phyloP scores from a whole-genome alignment of 208 protist genomes.

The Wallacemonas sp. region DNA sequence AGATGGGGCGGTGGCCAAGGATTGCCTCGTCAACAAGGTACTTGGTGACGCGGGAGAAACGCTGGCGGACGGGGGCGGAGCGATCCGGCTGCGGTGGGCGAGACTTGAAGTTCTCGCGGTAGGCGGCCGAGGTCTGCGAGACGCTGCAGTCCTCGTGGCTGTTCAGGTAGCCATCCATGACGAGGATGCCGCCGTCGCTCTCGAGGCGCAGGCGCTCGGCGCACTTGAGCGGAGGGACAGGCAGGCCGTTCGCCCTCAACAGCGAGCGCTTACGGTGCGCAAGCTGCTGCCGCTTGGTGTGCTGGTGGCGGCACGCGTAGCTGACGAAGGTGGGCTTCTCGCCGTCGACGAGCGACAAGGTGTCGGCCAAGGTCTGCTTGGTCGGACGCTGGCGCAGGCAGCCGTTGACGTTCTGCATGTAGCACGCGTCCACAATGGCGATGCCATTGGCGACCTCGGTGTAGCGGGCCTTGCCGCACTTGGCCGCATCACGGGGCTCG shows the following conservation, averaged over 20 bases:
- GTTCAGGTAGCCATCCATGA: conserved; percentile 33
- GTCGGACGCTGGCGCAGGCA: neutral
- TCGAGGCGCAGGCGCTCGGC: neutral
- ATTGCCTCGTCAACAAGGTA: conserved; percentile 1
- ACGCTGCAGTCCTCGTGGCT: neutral
- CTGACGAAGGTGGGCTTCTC: neutral
- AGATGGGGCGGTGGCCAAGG: neutral
- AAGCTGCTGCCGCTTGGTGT: neutral
- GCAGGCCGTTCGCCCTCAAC: neutral
- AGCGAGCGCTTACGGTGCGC: neutral
- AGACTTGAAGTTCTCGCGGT: neutral
- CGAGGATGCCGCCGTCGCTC: conserved; percentile 15
- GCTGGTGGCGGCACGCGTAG: neutral
- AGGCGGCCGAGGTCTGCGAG: neutral
- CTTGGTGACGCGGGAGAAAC: neutral
- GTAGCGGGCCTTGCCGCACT: neutral
- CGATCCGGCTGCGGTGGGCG: neutral
- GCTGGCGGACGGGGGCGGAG: neutral
- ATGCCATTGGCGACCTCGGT: neutral
- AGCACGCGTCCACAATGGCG: neutral
- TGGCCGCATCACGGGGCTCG: neutral
- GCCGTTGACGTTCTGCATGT: neutral
- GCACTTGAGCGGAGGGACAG: neutral
- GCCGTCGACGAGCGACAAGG: neutral
- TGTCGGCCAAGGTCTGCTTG: neutral